Evolutionary conservation across 2,329 filamentous ascomycete species (phyloP), one percentile per base, ranked within the genome.

Genomic region (Raffaelea albimanens): DNA sequence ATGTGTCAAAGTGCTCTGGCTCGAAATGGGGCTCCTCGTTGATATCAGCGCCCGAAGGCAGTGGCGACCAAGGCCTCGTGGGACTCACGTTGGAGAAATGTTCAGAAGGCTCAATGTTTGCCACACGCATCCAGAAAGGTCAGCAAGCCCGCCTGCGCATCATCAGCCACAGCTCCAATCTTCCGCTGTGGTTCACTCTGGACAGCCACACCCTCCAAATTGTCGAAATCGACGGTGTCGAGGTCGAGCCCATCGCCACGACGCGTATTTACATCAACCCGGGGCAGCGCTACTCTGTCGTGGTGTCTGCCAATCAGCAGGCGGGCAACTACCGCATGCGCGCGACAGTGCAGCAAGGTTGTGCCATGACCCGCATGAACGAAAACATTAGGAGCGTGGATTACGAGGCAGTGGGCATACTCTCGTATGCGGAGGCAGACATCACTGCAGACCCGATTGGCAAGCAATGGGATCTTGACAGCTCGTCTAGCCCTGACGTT

Each of bases 91-190:
- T 46, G 16, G 39, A 21, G 1, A 40, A 46, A 20, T 44, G 38
- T 20, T 34, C 42, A 38, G 46, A 14, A 13, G 44, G 44, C 39
- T 46, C 44, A 13, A 11, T 46, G 10, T 46, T 34, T 38, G n/a
- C 18, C 9, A 46, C 44, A 19, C 19, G 11, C 11, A 25, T 41
- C 22, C 23, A 25, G 18, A 20, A 7, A 23, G 44, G 44, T 20
- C 38, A 36, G 14, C 23, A 18, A 3, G n/a, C 43, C 8, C 74
- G 81, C 40, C 64, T 87, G 39, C 76, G 83, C 13, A 71, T 87
- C 53, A 70, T 85, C 52, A 87, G 87, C 52, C 75, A 82, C 8
- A 84, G 80, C 9, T 81, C 80, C 0, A 86, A 85, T 58, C 81
- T 82, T 2, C 78, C 80, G 56, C 84, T 87, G 51, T 82, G 87